Evolutionary conservation across 805 yeast genomes (phyloP).

Genomic region (Wickerhamiella dianesei): DNA sequence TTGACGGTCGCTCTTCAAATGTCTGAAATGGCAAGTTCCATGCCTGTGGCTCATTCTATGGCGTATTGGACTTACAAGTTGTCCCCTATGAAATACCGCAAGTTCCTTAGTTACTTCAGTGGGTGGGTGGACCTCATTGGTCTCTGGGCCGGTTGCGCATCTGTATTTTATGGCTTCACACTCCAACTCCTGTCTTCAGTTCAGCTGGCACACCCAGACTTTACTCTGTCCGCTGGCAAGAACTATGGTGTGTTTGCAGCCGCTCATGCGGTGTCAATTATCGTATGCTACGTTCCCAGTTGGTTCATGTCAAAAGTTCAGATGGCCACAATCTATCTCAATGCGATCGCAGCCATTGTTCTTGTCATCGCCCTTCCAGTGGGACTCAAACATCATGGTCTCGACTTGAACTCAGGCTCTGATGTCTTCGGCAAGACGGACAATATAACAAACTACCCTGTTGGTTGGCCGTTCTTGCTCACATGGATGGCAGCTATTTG

Average conservation of each 20-base stretch:
- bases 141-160: conserved; percentile 38
- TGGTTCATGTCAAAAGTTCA: conserved; percentile 43
- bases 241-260: conserved; percentile 54
- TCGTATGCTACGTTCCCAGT: conserved; percentile 45
- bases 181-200: conserved; percentile 2
- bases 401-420: conserved; percentile 33
- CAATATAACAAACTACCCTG: conserved; percentile 49
- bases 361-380: conserved; percentile 50
- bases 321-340: conserved; percentile 40
- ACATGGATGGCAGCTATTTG: conserved; percentile 26
- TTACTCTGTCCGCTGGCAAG: conserved; percentile 39
- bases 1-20: conserved; percentile 44
- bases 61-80: conserved; percentile 58
- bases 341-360: conserved; percentile 37
- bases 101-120: conserved; percentile 44
- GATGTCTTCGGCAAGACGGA: conserved; percentile 41
- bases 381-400: conserved; percentile 25
- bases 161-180: conserved; percentile 32
- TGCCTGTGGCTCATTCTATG: conserved; percentile 57
- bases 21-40: conserved; percentile 51
- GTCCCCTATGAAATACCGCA: conserved; percentile 39
- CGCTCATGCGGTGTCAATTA: conserved; percentile 37
- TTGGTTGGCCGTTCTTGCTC: conserved; percentile 44
- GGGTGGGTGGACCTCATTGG: conserved; percentile 57
- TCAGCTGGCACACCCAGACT: conserved; percentile 21